Evolutionary conservation across 2,329 filamentous ascomycete species (phyloP).

Genomic region (Colletotrichum truncatum): DNA sequence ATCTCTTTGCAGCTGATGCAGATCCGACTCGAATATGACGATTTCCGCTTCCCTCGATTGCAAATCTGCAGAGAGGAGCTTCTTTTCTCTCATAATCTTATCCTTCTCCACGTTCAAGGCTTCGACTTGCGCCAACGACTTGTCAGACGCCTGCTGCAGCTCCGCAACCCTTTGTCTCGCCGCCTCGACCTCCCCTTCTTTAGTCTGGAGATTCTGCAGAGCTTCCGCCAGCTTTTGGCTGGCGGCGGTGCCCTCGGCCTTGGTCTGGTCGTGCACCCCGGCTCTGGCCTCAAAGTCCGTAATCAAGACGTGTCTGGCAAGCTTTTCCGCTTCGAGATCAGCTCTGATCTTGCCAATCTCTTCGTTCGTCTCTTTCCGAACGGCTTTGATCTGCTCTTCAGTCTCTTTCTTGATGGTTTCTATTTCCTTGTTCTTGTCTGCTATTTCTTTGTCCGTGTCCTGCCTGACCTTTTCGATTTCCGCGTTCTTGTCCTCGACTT

Average conservation of each 20-base stretch:
- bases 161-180: background rate
- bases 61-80: background rate
- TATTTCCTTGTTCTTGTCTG: slow-evolving; percentile 57
- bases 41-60: background rate
- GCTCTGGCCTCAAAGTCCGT: slow-evolving; percentile 3
- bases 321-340: slow-evolving; percentile 27
- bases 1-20: slow-evolving; percentile 1
- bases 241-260: slow-evolving; percentile 6
- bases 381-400: slow-evolving; percentile 49
- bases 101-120: background rate
- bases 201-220: slow-evolving; percentile 31
- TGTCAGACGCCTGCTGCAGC: background rate
- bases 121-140: background rate
- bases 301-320: slow-evolving; percentile 25
- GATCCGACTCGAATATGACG: background rate
- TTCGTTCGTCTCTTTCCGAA: slow-evolving; percentile 50
- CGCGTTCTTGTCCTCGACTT: slow-evolving; percentile 45
- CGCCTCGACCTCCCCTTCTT: background rate
- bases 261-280: background rate
- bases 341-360: slow-evolving; percentile 51
- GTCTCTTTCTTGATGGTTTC: slow-evolving; percentile 48
- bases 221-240: slow-evolving; percentile 34
- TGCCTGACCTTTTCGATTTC: slow-evolving; percentile 34
- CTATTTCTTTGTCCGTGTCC: slow-evolving; percentile 34
- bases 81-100: background rate